Base-by-base conservation (phyloP, 164 flowering plant genomes). In the Chimonanthus praecox region DNA sequence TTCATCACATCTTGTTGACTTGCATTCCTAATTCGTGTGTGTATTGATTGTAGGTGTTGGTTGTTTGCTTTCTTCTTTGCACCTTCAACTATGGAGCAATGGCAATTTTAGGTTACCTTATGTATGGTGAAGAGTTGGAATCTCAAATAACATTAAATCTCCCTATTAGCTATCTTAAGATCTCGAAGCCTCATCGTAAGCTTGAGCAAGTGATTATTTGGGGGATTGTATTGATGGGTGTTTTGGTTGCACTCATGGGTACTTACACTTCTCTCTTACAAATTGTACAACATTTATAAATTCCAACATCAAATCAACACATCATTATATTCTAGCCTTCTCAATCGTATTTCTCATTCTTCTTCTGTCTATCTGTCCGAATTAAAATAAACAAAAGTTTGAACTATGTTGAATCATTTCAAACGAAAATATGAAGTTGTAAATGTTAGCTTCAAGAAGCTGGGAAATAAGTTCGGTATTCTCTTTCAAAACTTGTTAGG, bases 91-190 rank as follows among this genome's bases (percentile, higher is more conserved):
- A 91, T 69, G 87, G 87, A 66, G 80, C 85, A 44, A 88, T 89
- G 89, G 96, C 91, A 6, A 75, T 89, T 18, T 16, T 87, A 49
- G 98, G 97, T 3, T 91, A 88, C 82, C 66, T 88, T 8, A 94
- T 92, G 98, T 94, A 82, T 70, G 98, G 98, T 0, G 76, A 89
- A 47, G 50, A 82, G 0, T 83, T 90, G n/a, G 46, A 84, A 49
- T 91, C 97, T 21, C 97, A 92, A 69, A 78, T 94, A 58, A 91
- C 98, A 18, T 50, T 92, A 13, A 88, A 89, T 77, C 94, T 94
- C 64, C 94, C 96, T 2, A 71, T 76, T 0, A 16, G 73, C 74
- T 86, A 87, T 72, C 82, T 89, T 0, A 89, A 81, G 80, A 80
- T 89, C 20, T 75, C 44, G 46, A 78, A 72, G 58, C 67, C 70